Conservation (phyloP, 345 rosid species). For the Gossypium arboreum region DNA sequence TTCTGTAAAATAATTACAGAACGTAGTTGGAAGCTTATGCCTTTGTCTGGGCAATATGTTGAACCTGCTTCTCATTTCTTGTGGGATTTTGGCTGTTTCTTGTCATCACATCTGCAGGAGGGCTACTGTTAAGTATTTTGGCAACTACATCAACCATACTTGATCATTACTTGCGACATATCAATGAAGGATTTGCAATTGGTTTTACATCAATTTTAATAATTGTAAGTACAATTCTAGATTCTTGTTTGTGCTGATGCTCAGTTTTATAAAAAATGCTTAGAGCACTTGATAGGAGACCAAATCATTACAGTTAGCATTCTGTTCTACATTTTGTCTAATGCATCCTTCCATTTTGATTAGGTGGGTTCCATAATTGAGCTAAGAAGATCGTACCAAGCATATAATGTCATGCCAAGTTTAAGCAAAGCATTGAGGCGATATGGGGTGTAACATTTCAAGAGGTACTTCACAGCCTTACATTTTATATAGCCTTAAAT, state of each 20-base stretch:
- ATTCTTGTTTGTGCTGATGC: not conserved
- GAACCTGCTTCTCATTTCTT: slow-evolving; percentile 9
- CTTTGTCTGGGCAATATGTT: not conserved
- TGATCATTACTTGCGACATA: slow-evolving; percentile 71
- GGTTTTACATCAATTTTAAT: slow-evolving; percentile 89
- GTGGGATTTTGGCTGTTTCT: not conserved
- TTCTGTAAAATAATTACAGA: not conserved
- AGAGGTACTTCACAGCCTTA: not conserved
- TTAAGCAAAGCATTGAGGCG: slow-evolving; percentile 83
- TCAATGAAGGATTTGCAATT: slow-evolving; percentile 77
- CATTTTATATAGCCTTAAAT: not conserved
- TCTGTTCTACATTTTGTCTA: slow-evolving; percentile 2
- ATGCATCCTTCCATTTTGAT: not conserved
- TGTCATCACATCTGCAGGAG: slow-evolving; percentile 47
- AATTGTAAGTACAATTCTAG: slow-evolving; percentile 48
- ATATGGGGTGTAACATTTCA: slow-evolving; percentile 55
- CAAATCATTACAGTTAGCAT: not conserved
- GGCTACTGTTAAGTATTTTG: slow-evolving; percentile 69
- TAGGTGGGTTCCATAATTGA: slow-evolving; percentile 98
- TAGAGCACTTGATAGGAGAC: not conserved
- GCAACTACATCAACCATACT: slow-evolving; percentile 84
- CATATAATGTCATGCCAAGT: slow-evolving; percentile 94
- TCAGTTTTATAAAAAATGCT: not conserved
- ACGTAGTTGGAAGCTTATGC: slow-evolving; percentile 1
- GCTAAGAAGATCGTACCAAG: slow-evolving; percentile 92